Base-by-base conservation (phyloP, 2,329 filamentous ascomycete species). In the Penicillium sp. region DNA sequence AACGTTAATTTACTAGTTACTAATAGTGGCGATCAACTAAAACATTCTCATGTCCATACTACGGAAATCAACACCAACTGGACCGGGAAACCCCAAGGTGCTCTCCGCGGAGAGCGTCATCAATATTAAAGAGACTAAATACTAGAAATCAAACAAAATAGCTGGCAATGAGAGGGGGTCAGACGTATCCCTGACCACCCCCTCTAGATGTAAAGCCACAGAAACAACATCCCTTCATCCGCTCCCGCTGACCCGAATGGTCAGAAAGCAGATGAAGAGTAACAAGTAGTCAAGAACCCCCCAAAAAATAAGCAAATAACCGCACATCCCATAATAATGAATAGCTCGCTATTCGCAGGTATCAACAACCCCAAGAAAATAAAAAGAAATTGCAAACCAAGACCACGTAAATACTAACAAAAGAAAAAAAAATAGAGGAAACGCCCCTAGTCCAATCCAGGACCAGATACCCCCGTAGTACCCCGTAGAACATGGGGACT, bases 311-410 rank as follows among this genome's bases (percentile, higher is more conserved):
- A 53, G 22, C 19, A 40, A 10, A 53, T 38, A 15, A 53, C 17
- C 37, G 13, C 35, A 49, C 30, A 56, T 38, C 19, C 33, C 19
- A 56, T 24, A 38, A 38, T 9, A 24, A 56, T 40, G 24, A 40
- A 37, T 13, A 49, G n/a, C 28, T 56, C 54, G 54, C 54, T 49
- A 38, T 56, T 56, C 54, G 54, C 42, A 56, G 54, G 54, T 45
- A 56, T 56, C 54, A 49, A 45, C 44, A 28, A 28, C 12, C 53
- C 24, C 19, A 42, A 30, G 37, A 38, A 47, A 28, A 28, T 15
- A 53, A 26, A 44, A 22, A 12, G 19, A 35, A 53, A 44, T 3
- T 54, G 51, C 42, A 44, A 22, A 17, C 17, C 12, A 55, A 30
- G 8, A 40, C 17, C 26, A 49, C n/a, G 40, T 53, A 44, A 42